Evolutionary conservation across 2,329 filamentous ascomycete species (phyloP), one percentile per base, ranked within the genome.

Genomic region (Claviceps quebecensis): DNA sequence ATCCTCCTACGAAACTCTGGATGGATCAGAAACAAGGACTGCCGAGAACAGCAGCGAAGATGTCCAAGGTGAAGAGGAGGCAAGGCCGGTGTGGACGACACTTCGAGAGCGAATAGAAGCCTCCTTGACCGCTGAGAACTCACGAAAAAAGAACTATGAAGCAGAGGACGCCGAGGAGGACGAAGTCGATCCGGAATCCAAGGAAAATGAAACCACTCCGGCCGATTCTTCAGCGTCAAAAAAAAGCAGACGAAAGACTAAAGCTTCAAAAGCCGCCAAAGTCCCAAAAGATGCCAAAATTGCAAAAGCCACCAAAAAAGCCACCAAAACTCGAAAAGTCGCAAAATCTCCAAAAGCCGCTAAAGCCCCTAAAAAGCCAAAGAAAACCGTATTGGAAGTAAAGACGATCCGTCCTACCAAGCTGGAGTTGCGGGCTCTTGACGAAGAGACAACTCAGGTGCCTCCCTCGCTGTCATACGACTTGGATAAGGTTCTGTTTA

Each of bases 401-500:
- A 60, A 63, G n/a, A 57, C 53, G 0, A 58, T 69, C 7, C 50
- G 17, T 1, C 62, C 68, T 5, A 48, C 37, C 3, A 50, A 52
- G 2, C 48, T 69, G 5, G 29, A 56, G 2, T 50, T 69, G 11
- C n/a, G 50, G 2, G 63, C 67, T 16, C 56, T 71, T 6, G 61
- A 67, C 45, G 59, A 63, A 26, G 52, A 59, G 9, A 60, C 66
- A 43, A 14, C 29, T 4, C 60, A 64, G 9, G 60, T 64, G 4
- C 50, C 58, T 0, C 74, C 80, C 11, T 68, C 68, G 26, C 71
- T 95, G 2, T 72, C 79, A 2, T 84, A 93, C 63, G 84, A 86
- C 6, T 73, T 96, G 36, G 87, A 95, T 55, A 78, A 89, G 52
- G 91, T 94, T n/a, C 71, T 98, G 2, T 98, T 98, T 75, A 98